Base-by-base conservation (phyloP, 2,329 filamentous ascomycete genomes). In the Clonostachys rosea region DNA sequence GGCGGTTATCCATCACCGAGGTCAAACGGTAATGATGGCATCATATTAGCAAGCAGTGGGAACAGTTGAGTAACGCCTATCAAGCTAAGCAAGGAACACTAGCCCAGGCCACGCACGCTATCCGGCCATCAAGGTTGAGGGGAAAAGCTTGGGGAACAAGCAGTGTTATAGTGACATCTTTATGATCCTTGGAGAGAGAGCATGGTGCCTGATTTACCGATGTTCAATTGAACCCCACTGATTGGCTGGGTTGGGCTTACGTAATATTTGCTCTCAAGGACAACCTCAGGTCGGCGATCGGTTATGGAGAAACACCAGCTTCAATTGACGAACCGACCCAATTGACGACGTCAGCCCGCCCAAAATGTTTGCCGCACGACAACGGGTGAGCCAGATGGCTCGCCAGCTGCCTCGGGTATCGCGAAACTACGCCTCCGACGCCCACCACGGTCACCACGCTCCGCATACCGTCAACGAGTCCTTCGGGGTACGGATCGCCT, bases 351-450 rank as follows among this genome's bases (percentile, higher is more conserved):
- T 50, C 54, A 53, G 55, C 49, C 49, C 53, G 52, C 54, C 54
- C 57, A 65, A 55, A 47, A 71, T 71, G 68, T 59, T 68, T 56
- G 64, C 66, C 53, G 64, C 67, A 64, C 70, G 73, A 66, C 71
- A 71, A 58, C 66, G 71, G 64, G 70, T 61, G 60, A 64, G 61
- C 60, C 60, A 57, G 44, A 50, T 63, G 41, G 64, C 64, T 50
- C 62, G 66, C 49, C 63, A 64, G 55, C 59, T 68, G 52, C 62
- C 63, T 56, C 59, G 64, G 49, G 57, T 61, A 53, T 62, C 68
- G 53, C 73, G 77, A 58, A 68, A 68, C 50, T 81, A 81, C 61
- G 78, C 76, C 54, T 81, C 77, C 59, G 71, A 75, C 53, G 66
- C 68, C 61, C 75, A 78, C 61, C 75, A 78, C 56, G 69, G 63